Percentiles rank a stretch among this genome's conserved stretches.
Conservation (phyloP, 1,284 basidiomycete genomes). For the Cerrena zonata region DNA sequence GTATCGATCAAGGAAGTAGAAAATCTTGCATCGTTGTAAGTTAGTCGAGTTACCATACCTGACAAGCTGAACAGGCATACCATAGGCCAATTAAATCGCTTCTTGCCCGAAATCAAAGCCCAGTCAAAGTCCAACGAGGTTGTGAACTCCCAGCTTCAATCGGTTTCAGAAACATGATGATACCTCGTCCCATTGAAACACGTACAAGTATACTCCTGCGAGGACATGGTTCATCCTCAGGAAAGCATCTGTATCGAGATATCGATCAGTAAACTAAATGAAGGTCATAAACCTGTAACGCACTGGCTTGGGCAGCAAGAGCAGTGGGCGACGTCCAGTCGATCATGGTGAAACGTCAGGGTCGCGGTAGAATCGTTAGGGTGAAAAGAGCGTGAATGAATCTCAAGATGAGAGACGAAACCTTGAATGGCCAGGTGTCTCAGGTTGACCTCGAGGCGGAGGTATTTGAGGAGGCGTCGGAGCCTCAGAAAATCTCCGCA, state of each 20-base stretch:
- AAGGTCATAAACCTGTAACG: not conserved
- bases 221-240: conserved; percentile 61
- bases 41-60: not conserved
- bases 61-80: conserved; percentile 11
- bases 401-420: too few relatives aligned
- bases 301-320: not conserved
- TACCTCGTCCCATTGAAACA: conserved; percentile 1
- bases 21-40: conserved; percentile 36
- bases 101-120: conserved; percentile 55
- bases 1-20: conserved; percentile 73
- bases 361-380: too few relatives aligned
- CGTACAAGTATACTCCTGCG: conserved; percentile 39
- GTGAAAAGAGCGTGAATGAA: too few relatives aligned
- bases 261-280: conserved; percentile 6
- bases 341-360: conserved; percentile 21
- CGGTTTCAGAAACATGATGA: conserved; percentile 3
- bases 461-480: too few relatives aligned
- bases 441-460: too few relatives aligned
- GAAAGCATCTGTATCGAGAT: conserved; percentile 44
- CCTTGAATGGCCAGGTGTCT: too few relatives aligned
- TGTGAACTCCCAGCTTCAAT: conserved; percentile 36
- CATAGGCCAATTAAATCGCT: conserved; percentile 45
- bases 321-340: conserved; percentile 41
- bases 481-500: too few relatives aligned
- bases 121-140: conserved; percentile 68